phyloP scores from a whole-genome alignment of 495 filamentous ascomycete genomes.

The Lepidopterella palustris region DNA sequence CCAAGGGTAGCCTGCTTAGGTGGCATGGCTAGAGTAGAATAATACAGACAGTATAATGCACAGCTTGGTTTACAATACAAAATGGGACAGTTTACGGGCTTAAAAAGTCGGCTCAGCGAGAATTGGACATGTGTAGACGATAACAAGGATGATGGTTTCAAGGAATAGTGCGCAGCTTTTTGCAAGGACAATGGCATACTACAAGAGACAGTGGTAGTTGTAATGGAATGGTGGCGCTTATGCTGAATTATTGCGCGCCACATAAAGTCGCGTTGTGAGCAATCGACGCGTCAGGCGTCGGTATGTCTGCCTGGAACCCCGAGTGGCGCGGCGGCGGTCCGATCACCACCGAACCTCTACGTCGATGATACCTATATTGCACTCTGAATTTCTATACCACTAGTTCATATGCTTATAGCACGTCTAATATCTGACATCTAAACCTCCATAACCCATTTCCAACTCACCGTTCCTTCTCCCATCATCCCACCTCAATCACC shows the following conservation, averaged over 20 bases:
- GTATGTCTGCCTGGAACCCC: no score
- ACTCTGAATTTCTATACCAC: no score
- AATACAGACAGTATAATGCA: not conserved
- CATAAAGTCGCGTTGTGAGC: no score
- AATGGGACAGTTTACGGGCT: not conserved
- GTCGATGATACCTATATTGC: no score
- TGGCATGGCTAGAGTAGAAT: conserved; percentile 23
- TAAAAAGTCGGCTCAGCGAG: not conserved
- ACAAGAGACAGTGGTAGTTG: not conserved
- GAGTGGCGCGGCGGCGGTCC: no score
- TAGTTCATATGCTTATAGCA: no score
- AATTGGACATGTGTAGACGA: not conserved
- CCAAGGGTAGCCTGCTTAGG: conserved; percentile 82
- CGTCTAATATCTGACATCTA: not conserved
- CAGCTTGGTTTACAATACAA: not conserved
- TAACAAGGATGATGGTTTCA: not conserved
- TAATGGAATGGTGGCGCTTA: no score
- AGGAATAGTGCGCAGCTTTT: not conserved
- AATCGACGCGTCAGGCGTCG: no score
- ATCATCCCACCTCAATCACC: not conserved
- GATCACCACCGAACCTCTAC: no score
- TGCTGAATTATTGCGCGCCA: no score
- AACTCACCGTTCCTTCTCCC: not conserved
- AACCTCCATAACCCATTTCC: not conserved
- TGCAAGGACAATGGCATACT: not conserved